phyloP scores from a whole-genome alignment of 2,329 filamentous ascomycete species.

The Neopestalotiopsis clavispora region DNA sequence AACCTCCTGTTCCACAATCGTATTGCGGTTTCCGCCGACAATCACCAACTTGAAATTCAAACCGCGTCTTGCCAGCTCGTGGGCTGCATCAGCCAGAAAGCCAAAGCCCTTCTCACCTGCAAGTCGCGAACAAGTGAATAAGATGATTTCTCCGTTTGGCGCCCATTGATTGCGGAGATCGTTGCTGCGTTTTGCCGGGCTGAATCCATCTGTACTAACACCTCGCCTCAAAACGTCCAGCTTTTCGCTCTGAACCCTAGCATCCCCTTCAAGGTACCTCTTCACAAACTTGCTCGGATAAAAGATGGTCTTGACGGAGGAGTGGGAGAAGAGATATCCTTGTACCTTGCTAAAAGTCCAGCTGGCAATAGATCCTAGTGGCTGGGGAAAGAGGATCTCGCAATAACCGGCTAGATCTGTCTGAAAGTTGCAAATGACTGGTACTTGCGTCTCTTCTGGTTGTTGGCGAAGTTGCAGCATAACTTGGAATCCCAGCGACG shows the following conservation, averaged over 20 bases:
- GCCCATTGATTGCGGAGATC: slow-evolving; percentile 59
- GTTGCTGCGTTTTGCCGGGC: slow-evolving; percentile 56
- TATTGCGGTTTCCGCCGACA: slow-evolving; percentile 71
- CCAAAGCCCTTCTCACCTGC: slow-evolving; percentile 75
- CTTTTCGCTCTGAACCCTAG: slow-evolving; percentile 60
- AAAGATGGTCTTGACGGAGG: slow-evolving; percentile 68
- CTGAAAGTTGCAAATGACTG: slow-evolving; percentile 72
- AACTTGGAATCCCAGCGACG: slow-evolving; percentile 72
- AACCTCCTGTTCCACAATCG: slow-evolving; percentile 64
- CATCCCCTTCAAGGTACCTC: slow-evolving; percentile 59
- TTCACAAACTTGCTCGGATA: slow-evolving; percentile 70
- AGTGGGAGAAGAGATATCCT: slow-evolving; percentile 68
- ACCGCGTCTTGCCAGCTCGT: slow-evolving; percentile 57
- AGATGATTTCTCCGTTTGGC: slow-evolving; percentile 66
- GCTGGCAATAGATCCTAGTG: slow-evolving; percentile 64
- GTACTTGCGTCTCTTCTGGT: slow-evolving; percentile 55
- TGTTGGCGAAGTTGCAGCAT: slow-evolving; percentile 71
- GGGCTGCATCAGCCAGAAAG: slow-evolving; percentile 64
- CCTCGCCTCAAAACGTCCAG: slow-evolving; percentile 67
- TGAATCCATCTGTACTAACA: slow-evolving; percentile 67
- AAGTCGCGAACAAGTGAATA: slow-evolving; percentile 69
- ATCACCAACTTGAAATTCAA: slow-evolving; percentile 68
- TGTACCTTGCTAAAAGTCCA: slow-evolving; percentile 67
- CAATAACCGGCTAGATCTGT: slow-evolving; percentile 74
- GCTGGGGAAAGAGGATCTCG: slow-evolving; percentile 69